Percentiles rank a stretch among this genome's conserved stretches.
Evolutionary conservation across 805 yeast genomes (phyloP).

Genomic region (Saturnispora sekii): DNA sequence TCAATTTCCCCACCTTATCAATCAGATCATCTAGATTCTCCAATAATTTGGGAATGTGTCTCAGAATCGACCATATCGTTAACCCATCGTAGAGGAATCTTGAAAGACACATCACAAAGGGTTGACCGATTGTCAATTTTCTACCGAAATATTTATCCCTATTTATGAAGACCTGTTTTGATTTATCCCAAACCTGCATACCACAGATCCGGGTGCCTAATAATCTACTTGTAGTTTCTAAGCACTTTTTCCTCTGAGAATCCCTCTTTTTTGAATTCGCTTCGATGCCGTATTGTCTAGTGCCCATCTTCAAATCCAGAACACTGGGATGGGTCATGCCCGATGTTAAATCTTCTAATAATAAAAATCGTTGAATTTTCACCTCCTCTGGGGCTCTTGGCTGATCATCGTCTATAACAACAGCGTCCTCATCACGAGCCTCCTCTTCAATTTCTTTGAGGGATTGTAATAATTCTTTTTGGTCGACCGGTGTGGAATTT

Average conservation of each 20-base stretch:
- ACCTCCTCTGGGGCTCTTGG: neutral
- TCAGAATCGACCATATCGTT: constrained; percentile 43
- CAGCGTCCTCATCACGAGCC: constrained; percentile 8
- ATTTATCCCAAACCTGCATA: constrained; percentile 69
- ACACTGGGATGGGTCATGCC: constrained; percentile 84
- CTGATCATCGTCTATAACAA: constrained; percentile 13
- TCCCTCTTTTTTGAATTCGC: constrained; percentile 61
- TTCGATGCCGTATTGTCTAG: constrained; percentile 96
- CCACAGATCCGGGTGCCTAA: constrained; percentile 95
- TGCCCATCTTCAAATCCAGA: constrained; percentile 94
- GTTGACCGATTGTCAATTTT: constrained; percentile 54
- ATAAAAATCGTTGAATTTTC: constrained; percentile 66
- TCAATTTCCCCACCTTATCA: constrained; percentile 42
- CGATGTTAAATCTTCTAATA: constrained; percentile 83
- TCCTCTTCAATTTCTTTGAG: constrained; percentile 1
- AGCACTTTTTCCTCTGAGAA: constrained; percentile 79
- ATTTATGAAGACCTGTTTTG: constrained; percentile 40
- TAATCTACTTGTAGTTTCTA: constrained; percentile 64
- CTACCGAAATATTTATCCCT: constrained; percentile 93
- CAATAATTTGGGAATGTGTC: constrained; percentile 60
- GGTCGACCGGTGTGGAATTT: constrained; percentile 12
- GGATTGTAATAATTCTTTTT: constrained; percentile 14
- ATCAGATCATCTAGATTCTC: constrained; percentile 50
- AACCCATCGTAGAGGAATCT: constrained; percentile 75
- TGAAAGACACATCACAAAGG: constrained; percentile 65